Evolutionary conservation across 163 green algal species (phyloP).

Genomic region (Scenedesmus sp.): DNA sequence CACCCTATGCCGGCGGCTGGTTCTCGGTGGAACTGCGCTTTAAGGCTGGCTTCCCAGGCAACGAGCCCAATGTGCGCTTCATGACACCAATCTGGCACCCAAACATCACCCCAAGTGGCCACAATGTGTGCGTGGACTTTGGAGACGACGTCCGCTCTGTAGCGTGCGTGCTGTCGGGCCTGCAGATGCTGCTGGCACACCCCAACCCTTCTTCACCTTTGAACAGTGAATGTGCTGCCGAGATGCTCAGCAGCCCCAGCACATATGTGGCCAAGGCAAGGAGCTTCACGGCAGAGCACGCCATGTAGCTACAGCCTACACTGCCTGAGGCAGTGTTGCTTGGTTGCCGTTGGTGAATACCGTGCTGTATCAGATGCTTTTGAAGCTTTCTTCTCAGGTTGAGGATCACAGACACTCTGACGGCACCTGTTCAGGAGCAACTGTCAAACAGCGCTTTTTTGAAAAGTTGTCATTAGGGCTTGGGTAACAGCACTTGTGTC

Average conservation of each 20-base stretch:
- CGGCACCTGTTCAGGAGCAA: too few relatives aligned
- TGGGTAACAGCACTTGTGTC: neutral
- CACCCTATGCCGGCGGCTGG: conserved; percentile 22
- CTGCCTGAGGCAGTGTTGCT: neutral
- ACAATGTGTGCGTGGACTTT: neutral
- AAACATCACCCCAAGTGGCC: neutral
- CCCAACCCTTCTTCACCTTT: neutral
- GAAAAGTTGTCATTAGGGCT: conserved; percentile 5
- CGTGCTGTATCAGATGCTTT: too few relatives aligned
- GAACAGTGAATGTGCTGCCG: neutral
- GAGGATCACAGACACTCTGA: too few relatives aligned
- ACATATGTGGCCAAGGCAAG: neutral
- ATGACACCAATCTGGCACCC: conserved; percentile 25
- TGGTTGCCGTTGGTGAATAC: too few relatives aligned
- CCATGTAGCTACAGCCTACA: too few relatives aligned
- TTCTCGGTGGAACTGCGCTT: conserved; percentile 9
- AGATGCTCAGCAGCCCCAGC: neutral
- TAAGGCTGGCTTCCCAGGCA: neutral
- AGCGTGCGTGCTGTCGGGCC: neutral
- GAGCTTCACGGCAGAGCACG: neutral
- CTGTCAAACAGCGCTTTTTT: neutral
- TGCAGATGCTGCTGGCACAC: conserved; percentile 40
- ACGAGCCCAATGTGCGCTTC: neutral
- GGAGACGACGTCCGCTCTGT: neutral
- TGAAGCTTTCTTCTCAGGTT: too few relatives aligned